Base-by-base conservation (phyloP, 768 basidiomycete genomes). In the Daedalea quercina region DNA sequence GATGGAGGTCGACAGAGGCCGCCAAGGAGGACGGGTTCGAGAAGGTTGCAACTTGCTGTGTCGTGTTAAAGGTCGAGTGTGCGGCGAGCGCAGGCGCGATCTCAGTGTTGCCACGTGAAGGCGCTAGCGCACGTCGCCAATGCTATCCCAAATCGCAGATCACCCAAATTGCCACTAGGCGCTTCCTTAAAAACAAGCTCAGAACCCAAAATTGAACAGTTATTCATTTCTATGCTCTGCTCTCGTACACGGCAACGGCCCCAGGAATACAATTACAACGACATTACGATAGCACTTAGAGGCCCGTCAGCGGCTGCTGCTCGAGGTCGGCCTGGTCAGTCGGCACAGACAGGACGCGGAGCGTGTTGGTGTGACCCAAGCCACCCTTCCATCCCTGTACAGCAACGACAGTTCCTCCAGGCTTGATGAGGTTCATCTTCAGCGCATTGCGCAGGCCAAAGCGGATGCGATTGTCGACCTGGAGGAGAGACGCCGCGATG, bases 301-400 rank as follows among this genome's bases (percentile, higher is more conserved):
- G 65, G 9, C 73, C 77, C n/a, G n/a, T n/a, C 22, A 81, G 72
- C 31, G 83, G 78, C 67, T 90, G 85, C 69, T 84, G 60, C 68
- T 86, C 82, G 49, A 94, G 71, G 66, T 94, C 91, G 47, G 85
- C 87, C 31, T 70, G 56, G 62, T 92, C 88, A 22, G 87, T 90
- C 17, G 91, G 91, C 43, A 93, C 91, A 37, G 81, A 82, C 60
- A 94, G 70, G 56, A 94, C 79, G 47, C 91, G 85, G 53, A 94
- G 74, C 12, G 90, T 93, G 76, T 94, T 94, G 59, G 92, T 94
- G 73, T 96, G 93, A 28, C 94, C 94, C 43, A 96, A 81, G 54
- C 96, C 96, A 42, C 94, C 91, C 74, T 94, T 95, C 95, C 95
- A 99, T n/a, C 96, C 96, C 70, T 98, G 96, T 3, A 99, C 88